A percentile compares a stretch with the other conserved stretches of the same genome.
Evolutionary conservation across 345 rosid species (phyloP).

Genomic region (Chamaenerion angustifolium): DNA sequence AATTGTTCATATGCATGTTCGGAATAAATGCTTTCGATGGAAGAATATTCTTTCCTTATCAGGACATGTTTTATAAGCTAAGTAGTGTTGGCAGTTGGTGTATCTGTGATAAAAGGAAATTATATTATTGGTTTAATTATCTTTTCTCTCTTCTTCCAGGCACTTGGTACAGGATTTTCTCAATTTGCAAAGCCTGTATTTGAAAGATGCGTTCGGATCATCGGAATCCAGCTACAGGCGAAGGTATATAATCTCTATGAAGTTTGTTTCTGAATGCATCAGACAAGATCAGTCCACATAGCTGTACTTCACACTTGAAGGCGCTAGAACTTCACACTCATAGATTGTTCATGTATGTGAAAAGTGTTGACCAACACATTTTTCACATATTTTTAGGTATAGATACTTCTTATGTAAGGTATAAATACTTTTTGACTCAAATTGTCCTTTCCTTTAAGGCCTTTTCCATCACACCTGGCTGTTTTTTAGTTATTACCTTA

Average conservation of each 20-base stretch:
- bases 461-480: too few relatives aligned
- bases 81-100: neutral
- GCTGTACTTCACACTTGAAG: too few relatives aligned
- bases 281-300: neutral
- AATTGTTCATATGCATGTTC: too few relatives aligned
- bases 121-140: too few relatives aligned
- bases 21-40: too few relatives aligned
- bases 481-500: too few relatives aligned
- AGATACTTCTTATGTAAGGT: neutral
- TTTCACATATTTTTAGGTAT: neutral
- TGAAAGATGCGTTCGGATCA: constrained; percentile 78
- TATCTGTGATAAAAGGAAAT: too few relatives aligned
- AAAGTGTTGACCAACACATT: too few relatives aligned
- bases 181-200: constrained; percentile 94
- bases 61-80: neutral
- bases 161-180: constrained; percentile 75
- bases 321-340: too few relatives aligned
- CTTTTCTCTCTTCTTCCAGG: constrained; percentile 34
- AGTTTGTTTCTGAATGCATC: neutral
- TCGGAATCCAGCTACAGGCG: constrained; percentile 65
- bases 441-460: neutral
- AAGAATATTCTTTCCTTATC: too few relatives aligned
- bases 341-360: too few relatives aligned
- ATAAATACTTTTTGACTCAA: neutral
- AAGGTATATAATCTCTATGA: constrained; percentile 43